These are phyloP conservation scores for Diaporthe capsici DNA, from an alignment of 2,329 filamentous ascomycete genomes.

Conservation along the genomic window DNA sequence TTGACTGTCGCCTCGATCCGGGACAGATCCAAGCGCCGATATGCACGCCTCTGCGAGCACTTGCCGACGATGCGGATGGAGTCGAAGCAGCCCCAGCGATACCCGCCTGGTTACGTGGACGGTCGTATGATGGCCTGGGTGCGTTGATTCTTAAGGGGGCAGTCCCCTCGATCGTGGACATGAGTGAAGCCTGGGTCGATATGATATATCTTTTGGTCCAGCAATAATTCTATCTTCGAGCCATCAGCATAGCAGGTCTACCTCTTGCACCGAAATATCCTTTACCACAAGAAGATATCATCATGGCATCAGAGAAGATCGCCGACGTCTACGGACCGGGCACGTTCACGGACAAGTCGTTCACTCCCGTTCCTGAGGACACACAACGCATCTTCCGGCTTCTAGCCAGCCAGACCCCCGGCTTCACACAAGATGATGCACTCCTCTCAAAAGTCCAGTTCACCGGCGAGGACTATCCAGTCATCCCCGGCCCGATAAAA, in stretches of 20 bases:
- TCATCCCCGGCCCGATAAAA: conserved; percentile 55
- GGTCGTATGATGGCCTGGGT: not conserved
- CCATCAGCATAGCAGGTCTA: not conserved
- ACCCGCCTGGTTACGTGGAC: not conserved
- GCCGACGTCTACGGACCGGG: conserved; percentile 51
- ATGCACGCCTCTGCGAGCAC: not conserved
- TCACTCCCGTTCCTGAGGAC: conserved; percentile 49
- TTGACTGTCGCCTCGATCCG: not conserved
- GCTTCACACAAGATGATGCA: conserved; percentile 50
- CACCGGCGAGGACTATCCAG: conserved; percentile 48
- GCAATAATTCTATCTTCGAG: not conserved
- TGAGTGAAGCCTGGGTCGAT: not conserved
- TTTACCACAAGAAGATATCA: not conserved
- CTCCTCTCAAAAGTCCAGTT: conserved; percentile 50
- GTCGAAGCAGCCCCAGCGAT: not conserved
- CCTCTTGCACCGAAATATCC: not conserved
- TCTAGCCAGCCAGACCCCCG: conserved; percentile 50
- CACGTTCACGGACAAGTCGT: conserved; percentile 48
- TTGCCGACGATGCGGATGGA: not conserved
- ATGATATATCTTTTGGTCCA: not conserved
- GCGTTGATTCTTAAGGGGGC: not conserved
- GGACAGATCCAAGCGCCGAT: not conserved
- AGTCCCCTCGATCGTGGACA: not conserved
- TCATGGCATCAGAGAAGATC: conserved; percentile 43
- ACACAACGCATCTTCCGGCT: conserved; percentile 51